Conservation (phyloP, 2,329 filamentous ascomycete genomes). For the Incumbomyces lentus region DNA sequence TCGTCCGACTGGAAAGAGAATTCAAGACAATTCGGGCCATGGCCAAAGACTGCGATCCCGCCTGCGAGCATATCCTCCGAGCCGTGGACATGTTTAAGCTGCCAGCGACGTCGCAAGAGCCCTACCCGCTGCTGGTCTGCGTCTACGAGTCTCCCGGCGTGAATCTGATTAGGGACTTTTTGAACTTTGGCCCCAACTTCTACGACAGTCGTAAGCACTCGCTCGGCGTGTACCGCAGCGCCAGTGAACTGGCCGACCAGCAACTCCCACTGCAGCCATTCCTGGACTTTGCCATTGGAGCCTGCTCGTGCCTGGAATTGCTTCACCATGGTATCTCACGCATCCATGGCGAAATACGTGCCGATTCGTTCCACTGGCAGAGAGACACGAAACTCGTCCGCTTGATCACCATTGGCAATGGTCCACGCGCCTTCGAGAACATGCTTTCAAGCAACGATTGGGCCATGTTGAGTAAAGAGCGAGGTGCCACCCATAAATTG, state of each 20-base stretch:
- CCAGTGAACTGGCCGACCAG: slow-evolving; percentile 37
- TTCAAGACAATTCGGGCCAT: slow-evolving; percentile 73
- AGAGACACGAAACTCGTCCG: slow-evolving; percentile 60
- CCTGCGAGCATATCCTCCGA: slow-evolving; percentile 64
- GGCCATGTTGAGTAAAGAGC: slow-evolving; percentile 69
- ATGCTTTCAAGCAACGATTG: slow-evolving; percentile 75
- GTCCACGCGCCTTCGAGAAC: slow-evolving; percentile 79
- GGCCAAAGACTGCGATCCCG: slow-evolving; percentile 58
- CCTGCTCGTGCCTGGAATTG: slow-evolving; percentile 74
- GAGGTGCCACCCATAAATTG: slow-evolving; percentile 79
- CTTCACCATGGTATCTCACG: slow-evolving; percentile 81
- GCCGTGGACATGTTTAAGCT: slow-evolving; percentile 72
- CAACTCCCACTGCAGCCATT: slow-evolving; percentile 62
- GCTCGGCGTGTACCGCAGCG: slow-evolving; percentile 31
- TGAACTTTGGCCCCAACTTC: slow-evolving; percentile 64
- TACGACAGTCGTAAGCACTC: slow-evolving; percentile 47
- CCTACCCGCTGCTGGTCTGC: slow-evolving; percentile 61
- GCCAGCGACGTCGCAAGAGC: slow-evolving; percentile 56
- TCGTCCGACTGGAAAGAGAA: slow-evolving; percentile 73
- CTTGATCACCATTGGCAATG: slow-evolving; percentile 76
- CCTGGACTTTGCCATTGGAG: slow-evolving; percentile 82
- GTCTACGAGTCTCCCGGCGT: slow-evolving; percentile 70
- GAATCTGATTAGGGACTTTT: slow-evolving; percentile 59
- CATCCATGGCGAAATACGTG: slow-evolving; percentile 82
- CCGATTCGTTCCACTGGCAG: slow-evolving; percentile 84